Conservation (phyloP, 2,329 filamentous ascomycete species). For the Gremmenia infestans region DNA sequence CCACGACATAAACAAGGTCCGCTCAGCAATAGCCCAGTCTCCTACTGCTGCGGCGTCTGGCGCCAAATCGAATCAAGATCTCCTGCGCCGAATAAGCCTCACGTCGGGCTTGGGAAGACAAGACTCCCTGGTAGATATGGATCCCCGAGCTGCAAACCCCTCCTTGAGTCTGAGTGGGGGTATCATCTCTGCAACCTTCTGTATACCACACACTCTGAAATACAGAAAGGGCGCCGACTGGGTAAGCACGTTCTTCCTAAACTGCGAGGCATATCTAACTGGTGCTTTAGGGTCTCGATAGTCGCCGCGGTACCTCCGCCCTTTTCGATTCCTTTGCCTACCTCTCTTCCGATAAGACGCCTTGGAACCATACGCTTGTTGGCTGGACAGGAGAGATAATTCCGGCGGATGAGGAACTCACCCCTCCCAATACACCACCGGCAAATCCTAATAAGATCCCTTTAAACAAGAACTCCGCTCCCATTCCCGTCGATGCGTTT, state of each 20-base stretch:
- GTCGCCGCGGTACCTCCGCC: constrained; percentile 81
- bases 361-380: constrained; percentile 89
- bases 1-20: constrained; percentile 13
- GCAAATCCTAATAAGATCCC: constrained; percentile 44
- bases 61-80: constrained; percentile 36
- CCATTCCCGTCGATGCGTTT: constrained; percentile 66
- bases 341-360: constrained; percentile 74
- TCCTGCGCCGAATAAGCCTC: constrained; percentile 41
- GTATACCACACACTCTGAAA: constrained; percentile 54
- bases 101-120: constrained; percentile 16
- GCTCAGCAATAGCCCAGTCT: constrained; percentile 24
- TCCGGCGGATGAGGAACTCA: constrained; percentile 39
- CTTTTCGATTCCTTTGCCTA: constrained; percentile 88
- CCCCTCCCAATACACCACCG: constrained; percentile 44
- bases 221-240: constrained; percentile 56
- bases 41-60: constrained; percentile 29
- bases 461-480: constrained; percentile 71
- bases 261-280: constrained; percentile 13
- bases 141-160: constrained; percentile 48
- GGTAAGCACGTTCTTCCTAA: constrained; percentile 40
- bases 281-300: constrained; percentile 58
- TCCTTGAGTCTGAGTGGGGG: constrained; percentile 57
- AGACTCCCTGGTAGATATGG: constrained; percentile 50
- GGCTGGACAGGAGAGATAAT: constrained; percentile 92
- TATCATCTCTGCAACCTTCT: constrained; percentile 62